phyloP scores from a whole-genome alignment of 148 eudicot genomes.

The Spergularia bocconei region DNA sequence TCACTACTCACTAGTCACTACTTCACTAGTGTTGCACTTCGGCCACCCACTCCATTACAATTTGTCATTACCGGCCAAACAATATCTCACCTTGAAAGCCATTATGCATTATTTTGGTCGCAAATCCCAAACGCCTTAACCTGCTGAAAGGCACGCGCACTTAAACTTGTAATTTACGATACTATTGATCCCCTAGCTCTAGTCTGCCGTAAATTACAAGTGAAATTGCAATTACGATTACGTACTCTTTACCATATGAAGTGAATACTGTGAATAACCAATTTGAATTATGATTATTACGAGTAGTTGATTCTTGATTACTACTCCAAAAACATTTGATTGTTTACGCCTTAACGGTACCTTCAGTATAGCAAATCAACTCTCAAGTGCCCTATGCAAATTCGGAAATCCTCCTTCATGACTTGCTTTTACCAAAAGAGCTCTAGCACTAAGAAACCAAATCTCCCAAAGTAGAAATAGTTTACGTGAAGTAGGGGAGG shows the following conservation, averaged over 20 bases:
- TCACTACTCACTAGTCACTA: background rate
- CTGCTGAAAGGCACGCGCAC: too few species aligned
- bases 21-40: background rate
- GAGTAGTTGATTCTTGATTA: too few species aligned
- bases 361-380: background rate
- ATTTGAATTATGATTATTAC: too few species aligned
- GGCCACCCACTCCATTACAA: background rate
- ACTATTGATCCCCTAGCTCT: too few species aligned
- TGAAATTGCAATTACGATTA: too few species aligned
- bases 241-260: too few species aligned
- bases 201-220: too few species aligned
- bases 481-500: background rate
- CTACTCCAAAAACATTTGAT: too few species aligned
- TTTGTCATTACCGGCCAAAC: background rate
- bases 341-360: background rate
- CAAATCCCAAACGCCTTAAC: too few species aligned
- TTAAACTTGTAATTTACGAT: too few species aligned
- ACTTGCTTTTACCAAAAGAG: background rate
- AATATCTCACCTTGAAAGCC: background rate
- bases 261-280: too few species aligned
- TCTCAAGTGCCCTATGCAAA: constrained; percentile 3
- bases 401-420: background rate
- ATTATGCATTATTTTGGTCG: background rate
- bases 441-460: background rate
- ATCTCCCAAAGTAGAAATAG: constrained; percentile 1